A percentile compares a stretch with the other conserved stretches of the same genome.
These are phyloP conservation scores for Nakazawaea laoshanensis DNA, from an alignment of 805 yeast genomes.

Conservation along the genomic window DNA sequence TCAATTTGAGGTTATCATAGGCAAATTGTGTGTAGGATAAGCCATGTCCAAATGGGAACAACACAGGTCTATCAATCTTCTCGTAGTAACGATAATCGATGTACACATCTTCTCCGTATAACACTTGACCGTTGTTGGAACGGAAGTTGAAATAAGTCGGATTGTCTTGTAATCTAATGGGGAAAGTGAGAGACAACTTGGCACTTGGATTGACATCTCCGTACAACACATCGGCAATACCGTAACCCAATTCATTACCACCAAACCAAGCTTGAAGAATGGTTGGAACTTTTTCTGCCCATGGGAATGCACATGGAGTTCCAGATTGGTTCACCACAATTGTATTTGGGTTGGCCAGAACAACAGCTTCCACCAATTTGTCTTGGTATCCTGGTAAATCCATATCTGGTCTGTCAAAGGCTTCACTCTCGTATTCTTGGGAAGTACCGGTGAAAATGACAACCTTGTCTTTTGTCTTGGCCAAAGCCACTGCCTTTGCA, in stretches of 20 bases:
- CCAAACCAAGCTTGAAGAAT: slow-evolving; percentile 50
- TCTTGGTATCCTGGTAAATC: slow-evolving; percentile 41
- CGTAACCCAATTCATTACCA: slow-evolving; percentile 50
- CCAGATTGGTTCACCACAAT: slow-evolving; percentile 53
- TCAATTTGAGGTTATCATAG: slow-evolving; percentile 28
- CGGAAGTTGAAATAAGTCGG: slow-evolving; percentile 47
- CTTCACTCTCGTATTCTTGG: slow-evolving; percentile 53
- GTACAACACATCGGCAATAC: slow-evolving; percentile 49
- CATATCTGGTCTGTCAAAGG: slow-evolving; percentile 44
- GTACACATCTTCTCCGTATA: slow-evolving; percentile 60
- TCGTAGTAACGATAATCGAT: slow-evolving; percentile 60
- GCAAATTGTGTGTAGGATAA: slow-evolving; percentile 49
- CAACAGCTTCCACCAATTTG: slow-evolving; percentile 33
- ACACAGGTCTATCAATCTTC: slow-evolving; percentile 34
- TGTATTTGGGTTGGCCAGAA: slow-evolving; percentile 38
- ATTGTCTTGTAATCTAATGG: slow-evolving; percentile 40
- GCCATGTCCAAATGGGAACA: slow-evolving; percentile 58
- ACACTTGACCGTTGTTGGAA: slow-evolving; percentile 41
- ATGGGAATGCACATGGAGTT: slow-evolving; percentile 52
- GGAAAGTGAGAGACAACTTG: slow-evolving; percentile 48
- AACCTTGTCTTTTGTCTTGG: slow-evolving; percentile 44
- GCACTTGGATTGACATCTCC: slow-evolving; percentile 59
- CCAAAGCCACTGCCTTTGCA: slow-evolving; percentile 35
- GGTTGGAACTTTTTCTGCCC: slow-evolving; percentile 33
- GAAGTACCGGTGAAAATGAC: slow-evolving; percentile 42